Evolutionary conservation across 176 grass and related monocot genomes (phyloP).

Genomic region (Rhipidocladum racemiflorum): DNA sequence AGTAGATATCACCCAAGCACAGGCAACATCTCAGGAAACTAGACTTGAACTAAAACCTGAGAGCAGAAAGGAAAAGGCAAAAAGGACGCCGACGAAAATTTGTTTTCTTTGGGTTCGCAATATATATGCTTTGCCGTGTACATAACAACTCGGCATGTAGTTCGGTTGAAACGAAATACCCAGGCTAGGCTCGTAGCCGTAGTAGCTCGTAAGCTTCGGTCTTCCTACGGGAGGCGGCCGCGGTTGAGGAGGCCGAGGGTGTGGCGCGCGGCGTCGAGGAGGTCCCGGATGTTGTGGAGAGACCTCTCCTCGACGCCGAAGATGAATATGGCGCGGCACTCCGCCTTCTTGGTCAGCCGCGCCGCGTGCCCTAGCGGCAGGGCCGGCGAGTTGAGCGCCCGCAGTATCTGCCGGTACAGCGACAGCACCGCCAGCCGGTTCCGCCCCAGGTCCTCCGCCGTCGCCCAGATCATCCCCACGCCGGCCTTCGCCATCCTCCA

Average conservation of each 20-base stretch:
- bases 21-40: too few relatives aligned
- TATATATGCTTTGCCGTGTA: too few relatives aligned
- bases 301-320: constrained; percentile 79
- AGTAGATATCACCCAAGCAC: too few relatives aligned
- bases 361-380: constrained; percentile 63
- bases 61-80: too few relatives aligned
- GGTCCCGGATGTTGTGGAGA: constrained; percentile 74
- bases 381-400: constrained; percentile 67
- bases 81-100: too few relatives aligned
- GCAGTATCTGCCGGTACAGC: constrained; percentile 76
- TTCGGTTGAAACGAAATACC: too few relatives aligned
- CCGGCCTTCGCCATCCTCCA: constrained; percentile 51
- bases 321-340: constrained; percentile 73
- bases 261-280: constrained; percentile 70
- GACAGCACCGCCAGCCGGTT: constrained; percentile 59
- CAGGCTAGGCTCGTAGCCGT: too few relatives aligned
- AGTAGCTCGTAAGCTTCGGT: neutral
- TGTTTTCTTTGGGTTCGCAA: too few relatives aligned
- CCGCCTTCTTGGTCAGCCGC: constrained; percentile 74
- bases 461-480: constrained; percentile 69
- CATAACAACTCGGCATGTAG: too few relatives aligned
- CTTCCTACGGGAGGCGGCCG: constrained; percentile 60
- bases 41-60: too few relatives aligned
- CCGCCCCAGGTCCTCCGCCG: constrained; percentile 60
- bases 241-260: constrained; percentile 63